Conservation (phyloP, 495 filamentous ascomycete genomes). For the Talaromyces borbonicus region DNA sequence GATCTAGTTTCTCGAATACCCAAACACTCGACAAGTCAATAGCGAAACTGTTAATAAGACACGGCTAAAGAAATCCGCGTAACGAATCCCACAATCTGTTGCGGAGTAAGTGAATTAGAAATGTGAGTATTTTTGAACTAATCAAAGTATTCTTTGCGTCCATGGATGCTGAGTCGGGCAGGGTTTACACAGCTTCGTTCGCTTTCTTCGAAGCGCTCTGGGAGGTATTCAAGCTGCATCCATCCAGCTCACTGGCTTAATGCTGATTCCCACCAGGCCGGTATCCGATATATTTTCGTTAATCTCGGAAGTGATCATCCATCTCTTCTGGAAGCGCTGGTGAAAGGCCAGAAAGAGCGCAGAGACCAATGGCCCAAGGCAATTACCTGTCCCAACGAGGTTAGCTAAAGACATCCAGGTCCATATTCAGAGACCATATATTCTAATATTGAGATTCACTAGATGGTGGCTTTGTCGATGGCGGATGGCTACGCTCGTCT, state of each 20-base stretch:
- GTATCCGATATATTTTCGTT: slow-evolving; percentile 83
- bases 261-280: slow-evolving; percentile 44
- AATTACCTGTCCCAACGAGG: slow-evolving; percentile 88
- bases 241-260: neutral
- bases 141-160: no score
- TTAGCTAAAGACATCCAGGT: slow-evolving; percentile 11
- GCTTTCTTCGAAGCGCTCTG: slow-evolving; percentile 95
- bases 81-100: no score
- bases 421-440: no score
- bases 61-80: no score
- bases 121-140: no score
- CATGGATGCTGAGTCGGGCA: no score
- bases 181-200: slow-evolving; percentile 61
- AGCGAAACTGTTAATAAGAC: no score
- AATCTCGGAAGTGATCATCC: slow-evolving; percentile 95
- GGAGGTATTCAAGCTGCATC: slow-evolving; percentile 36
- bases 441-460: neutral
- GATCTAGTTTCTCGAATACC: no score
- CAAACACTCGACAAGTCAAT: no score
- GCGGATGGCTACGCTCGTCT: slow-evolving; percentile 89
- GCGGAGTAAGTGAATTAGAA: no score
- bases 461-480: slow-evolving; percentile 98
- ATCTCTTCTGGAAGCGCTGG: slow-evolving; percentile 90
- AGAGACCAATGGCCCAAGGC: slow-evolving; percentile 67
- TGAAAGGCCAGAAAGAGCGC: slow-evolving; percentile 66